Percentiles rank a stretch among this genome's conserved stretches.
phyloP scores from a whole-genome alignment of 179 eudicot genomes.

The Beta corolliflora region DNA sequence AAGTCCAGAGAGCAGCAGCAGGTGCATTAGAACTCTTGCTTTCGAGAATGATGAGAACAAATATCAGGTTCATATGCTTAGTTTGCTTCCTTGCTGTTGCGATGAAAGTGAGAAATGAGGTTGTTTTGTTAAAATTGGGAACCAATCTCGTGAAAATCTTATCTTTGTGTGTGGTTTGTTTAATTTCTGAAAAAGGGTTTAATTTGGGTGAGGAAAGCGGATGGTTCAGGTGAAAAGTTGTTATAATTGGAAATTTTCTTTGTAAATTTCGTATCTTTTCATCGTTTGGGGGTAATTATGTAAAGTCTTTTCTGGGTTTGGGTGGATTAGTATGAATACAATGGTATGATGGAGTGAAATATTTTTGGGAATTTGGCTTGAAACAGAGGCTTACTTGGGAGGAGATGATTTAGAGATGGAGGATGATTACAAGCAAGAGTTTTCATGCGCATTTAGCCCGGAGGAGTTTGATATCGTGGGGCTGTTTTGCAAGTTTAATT shows the following conservation, averaged over 20 bases:
- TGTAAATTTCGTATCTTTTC: neutral
- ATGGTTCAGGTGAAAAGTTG: constrained; percentile 2
- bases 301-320: neutral
- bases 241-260: neutral
- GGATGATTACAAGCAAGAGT: constrained; percentile 78
- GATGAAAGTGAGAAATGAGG: too few species aligned
- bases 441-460: constrained; percentile 82
- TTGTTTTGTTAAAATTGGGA: too few species aligned
- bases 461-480: constrained; percentile 93
- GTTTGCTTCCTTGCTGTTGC: neutral
- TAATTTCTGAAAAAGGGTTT: neutral
- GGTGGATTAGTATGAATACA: neutral
- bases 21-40: constrained; percentile 88
- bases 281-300: neutral
- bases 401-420: constrained; percentile 65
- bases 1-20: constrained; percentile 92
- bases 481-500: constrained; percentile 47
- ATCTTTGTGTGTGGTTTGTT: neutral
- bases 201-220: neutral
- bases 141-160: neutral
- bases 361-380: constrained; percentile 20
- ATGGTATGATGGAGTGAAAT: neutral
- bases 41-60: constrained; percentile 91
- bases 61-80: constrained; percentile 54
- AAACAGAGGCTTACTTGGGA: constrained; percentile 68